phyloP scores from a whole-genome alignment of 495 filamentous ascomycete species.

The Neurospora cerealis region DNA sequence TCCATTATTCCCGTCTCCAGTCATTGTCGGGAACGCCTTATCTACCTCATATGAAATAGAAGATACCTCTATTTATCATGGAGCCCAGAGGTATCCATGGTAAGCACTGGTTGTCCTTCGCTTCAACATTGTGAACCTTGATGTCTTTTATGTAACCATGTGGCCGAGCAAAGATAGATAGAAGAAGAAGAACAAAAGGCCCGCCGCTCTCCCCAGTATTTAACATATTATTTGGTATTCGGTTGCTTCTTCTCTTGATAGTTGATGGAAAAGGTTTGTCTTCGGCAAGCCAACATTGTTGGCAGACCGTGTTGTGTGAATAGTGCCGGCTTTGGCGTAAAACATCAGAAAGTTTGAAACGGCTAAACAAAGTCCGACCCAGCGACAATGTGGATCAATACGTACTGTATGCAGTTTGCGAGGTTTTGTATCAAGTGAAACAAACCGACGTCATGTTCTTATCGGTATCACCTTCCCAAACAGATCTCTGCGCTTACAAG shows the following conservation, averaged over 20 bases:
- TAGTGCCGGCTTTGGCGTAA: not conserved
- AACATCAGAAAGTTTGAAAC: not conserved
- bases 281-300: not conserved
- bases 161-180: not conserved
- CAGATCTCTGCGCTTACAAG: not conserved
- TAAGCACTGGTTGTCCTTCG: not conserved
- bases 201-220: not conserved
- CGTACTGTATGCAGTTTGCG: constrained; percentile 5
- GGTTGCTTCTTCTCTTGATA: not conserved
- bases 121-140: not conserved
- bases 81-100: not conserved
- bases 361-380: not conserved
- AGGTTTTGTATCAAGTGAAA: not conserved
- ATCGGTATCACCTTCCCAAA: constrained; percentile 6
- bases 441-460: constrained; percentile 16
- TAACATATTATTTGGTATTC: not conserved
- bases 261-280: not conserved
- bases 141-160: not conserved
- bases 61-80: no score
- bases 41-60: not conserved
- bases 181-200: not conserved
- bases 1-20: not conserved
- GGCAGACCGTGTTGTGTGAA: not conserved
- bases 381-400: not conserved
- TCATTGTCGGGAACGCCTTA: not conserved